Percentiles rank a stretch among this genome's conserved stretches.
These are phyloP conservation scores for Mucor circinelloides DNA, from an alignment of 371 early-diverging fungal genomes.

Conservation along the genomic window DNA sequence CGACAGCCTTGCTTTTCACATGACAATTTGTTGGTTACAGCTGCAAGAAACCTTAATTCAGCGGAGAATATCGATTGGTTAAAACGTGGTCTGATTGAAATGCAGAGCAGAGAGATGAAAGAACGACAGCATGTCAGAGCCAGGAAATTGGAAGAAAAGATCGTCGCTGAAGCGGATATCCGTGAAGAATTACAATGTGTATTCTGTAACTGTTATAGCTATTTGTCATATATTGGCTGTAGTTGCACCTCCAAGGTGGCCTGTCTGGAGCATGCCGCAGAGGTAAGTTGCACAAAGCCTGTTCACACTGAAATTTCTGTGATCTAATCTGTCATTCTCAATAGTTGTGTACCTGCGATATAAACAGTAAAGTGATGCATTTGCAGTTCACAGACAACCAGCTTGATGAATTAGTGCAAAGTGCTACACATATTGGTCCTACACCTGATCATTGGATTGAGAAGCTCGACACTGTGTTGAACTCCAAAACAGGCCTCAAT, in stretches of 20 bases:
- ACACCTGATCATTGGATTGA: constrained; percentile 46
- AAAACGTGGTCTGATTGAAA: constrained; percentile 54
- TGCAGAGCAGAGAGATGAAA: constrained; percentile 61
- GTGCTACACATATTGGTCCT: constrained; percentile 18
- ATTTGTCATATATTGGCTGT: constrained; percentile 70
- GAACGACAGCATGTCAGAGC: constrained; percentile 54
- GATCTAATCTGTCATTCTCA: background rate
- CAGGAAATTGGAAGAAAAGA: constrained; percentile 35
- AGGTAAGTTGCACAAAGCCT: constrained; percentile 39
- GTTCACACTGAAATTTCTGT: background rate
- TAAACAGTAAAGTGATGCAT: constrained; percentile 43
- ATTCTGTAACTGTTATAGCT: constrained; percentile 73
- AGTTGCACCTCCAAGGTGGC: constrained; percentile 63
- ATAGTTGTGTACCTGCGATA: constrained; percentile 61
- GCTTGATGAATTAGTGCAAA: constrained; percentile 41
- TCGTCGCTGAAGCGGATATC: constrained; percentile 34
- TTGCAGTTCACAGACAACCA: constrained; percentile 58
- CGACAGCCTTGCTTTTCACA: constrained; percentile 93
- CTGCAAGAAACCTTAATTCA: constrained; percentile 47
- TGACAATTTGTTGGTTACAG: constrained; percentile 82
- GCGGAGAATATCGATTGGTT: constrained; percentile 56
- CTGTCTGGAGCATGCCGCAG: constrained; percentile 64
- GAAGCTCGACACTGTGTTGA: constrained; percentile 40
- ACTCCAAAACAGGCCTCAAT: constrained; percentile 47
- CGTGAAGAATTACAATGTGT: constrained; percentile 68